A percentile compares a stretch with the other conserved stretches of the same genome.
Evolutionary conservation across 2,329 filamentous ascomycete species (phyloP).

Genomic region (Trichoderma sp.): DNA sequence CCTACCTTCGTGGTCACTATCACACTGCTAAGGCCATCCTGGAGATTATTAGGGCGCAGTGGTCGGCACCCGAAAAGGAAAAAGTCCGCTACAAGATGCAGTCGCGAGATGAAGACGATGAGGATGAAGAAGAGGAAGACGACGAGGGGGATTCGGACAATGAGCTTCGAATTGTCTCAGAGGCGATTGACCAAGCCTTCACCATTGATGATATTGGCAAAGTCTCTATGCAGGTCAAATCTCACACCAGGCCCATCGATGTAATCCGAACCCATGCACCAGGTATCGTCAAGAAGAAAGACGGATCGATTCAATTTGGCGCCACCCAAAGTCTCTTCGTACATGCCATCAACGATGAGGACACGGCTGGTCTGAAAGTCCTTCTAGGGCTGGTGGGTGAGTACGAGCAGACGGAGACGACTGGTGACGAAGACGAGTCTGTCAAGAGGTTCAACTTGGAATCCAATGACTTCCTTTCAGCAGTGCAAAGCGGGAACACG

Average conservation of each 20-base stretch:
- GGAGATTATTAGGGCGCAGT: conserved; percentile 71
- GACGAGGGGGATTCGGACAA: conserved; percentile 40
- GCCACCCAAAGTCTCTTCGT: conserved; percentile 38
- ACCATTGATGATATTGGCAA: conserved; percentile 77
- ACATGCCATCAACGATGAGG: conserved; percentile 54
- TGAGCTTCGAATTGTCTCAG: conserved; percentile 49
- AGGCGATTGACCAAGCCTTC: conserved; percentile 65
- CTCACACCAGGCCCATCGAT: conserved; percentile 54
- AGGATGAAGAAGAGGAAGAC: conserved; percentile 35
- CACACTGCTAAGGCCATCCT: conserved; percentile 66
- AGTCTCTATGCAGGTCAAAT: conserved; percentile 68
- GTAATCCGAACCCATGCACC: conserved; percentile 49
- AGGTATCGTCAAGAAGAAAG: conserved; percentile 37
- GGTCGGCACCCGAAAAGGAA: conserved; percentile 55
- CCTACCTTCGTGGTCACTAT: conserved; percentile 65
- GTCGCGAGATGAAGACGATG: conserved; percentile 40
- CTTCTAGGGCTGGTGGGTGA: conserved; percentile 57
- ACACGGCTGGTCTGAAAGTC: conserved; percentile 55
- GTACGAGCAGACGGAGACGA: conserved; percentile 42
- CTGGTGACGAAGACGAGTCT: conserved; percentile 37
- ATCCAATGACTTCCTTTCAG: conserved; percentile 43
- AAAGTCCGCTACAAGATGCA: conserved; percentile 53
- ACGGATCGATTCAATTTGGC: conserved; percentile 23
- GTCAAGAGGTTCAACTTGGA: conserved; percentile 43
- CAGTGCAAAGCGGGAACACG: conserved; percentile 51